Evolutionary conservation across 2,329 filamentous ascomycete genomes (phyloP).

Genomic region (Plenodomus biglobosus): DNA sequence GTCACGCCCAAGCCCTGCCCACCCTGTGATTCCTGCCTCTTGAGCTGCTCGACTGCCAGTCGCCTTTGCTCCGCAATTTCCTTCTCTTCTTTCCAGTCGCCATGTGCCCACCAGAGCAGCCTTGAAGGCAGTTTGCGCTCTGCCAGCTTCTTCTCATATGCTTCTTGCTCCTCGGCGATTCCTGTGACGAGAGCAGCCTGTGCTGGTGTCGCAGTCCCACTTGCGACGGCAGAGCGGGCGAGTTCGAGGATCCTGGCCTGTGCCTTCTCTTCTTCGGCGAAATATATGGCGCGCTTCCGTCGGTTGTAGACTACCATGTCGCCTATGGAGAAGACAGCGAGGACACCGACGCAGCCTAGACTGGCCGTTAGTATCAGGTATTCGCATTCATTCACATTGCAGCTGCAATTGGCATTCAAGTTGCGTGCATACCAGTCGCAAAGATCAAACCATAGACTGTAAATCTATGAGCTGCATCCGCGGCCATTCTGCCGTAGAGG

Average conservation of each 20-base stretch:
- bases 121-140: conserved; percentile 34
- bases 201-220: conserved; percentile 52
- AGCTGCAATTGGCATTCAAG: conserved; percentile 13
- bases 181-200: conserved; percentile 55
- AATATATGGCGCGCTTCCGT: conserved; percentile 63
- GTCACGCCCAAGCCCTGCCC: conserved; percentile 26
- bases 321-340: conserved; percentile 65
- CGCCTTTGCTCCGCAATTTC: conserved; percentile 38
- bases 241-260: conserved; percentile 47
- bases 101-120: conserved; percentile 41
- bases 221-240: conserved; percentile 48
- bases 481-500: conserved; percentile 45
- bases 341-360: conserved; percentile 59
- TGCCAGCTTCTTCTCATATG: conserved; percentile 41
- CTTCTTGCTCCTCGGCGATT: conserved; percentile 65
- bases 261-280: conserved; percentile 55
- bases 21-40: conserved; percentile 28
- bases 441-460: conserved; percentile 63
- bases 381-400: background rate
- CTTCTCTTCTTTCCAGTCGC: conserved; percentile 44
- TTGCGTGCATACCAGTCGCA: conserved; percentile 55
- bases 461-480: conserved; percentile 62
- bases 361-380: conserved; percentile 9
- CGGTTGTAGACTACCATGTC: conserved; percentile 70
- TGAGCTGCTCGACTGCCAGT: conserved; percentile 35